Evolutionary conservation across 768 basidiomycete genomes (phyloP), one percentile per base, ranked within the genome.

Genomic region (Sarcodon aspratus): DNA sequence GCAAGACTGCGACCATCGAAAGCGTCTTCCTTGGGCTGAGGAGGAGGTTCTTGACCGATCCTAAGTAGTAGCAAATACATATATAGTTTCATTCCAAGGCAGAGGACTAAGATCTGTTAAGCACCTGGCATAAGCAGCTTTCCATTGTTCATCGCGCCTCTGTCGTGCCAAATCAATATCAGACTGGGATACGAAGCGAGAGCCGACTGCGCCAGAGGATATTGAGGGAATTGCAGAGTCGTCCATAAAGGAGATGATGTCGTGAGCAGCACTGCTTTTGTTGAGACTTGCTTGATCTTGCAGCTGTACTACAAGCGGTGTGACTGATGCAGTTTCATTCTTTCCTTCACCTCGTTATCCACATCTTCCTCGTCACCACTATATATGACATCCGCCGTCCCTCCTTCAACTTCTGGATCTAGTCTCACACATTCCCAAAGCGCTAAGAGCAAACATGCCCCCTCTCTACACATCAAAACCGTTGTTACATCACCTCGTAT

Each of bases 1-100:
- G 88, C 89, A 37, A 92, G 72, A 63, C 88, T 90, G 55, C 89
- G 72, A 46, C 89, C 89, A 62, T 92, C 89, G 59, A 80, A 88
- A 2, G 70, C 70, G 49, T 90, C 89, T 57, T 88, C 86, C 31
- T 71, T 71, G 36, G 82, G 86, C 57, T 75, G 78, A 6, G 80
- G 78, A 3, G 86, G 89, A 8, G 89, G 89, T 49, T 85, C 87
- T 62, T 91, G 90, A 45, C 89, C 89, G 9, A 91, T 72, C 52
- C 87, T 87, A 50, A 36, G 46, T 40, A 11, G 36, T 50, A 43
- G 45, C 37, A 40, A 21, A 36, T 48, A 36, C 11, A 18, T 35
- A 52, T 37, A 33, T 36, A 45, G 15, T 7, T 40, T 12, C 37
- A n/a, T 15, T 38, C 27, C 33, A 34, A n/a, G 15, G 42, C 21